phyloP scores from a whole-genome alignment of 768 basidiomycete species.

The Boletus sensibilis region DNA sequence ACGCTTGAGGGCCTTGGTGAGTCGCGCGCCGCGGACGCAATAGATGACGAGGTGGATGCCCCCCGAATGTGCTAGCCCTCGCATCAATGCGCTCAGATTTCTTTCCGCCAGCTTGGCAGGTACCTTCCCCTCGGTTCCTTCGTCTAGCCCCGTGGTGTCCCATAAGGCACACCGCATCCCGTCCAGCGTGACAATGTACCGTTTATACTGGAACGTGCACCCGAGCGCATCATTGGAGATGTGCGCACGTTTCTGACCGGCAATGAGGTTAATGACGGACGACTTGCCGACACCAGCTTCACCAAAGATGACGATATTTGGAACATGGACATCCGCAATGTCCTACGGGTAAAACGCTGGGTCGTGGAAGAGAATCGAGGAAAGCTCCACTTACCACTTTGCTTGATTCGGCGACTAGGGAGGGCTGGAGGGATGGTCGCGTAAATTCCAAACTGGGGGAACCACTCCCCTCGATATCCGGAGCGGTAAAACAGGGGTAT shows the following conservation, averaged over 20 bases:
- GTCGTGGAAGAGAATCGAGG: too few species aligned
- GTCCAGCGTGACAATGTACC: not conserved
- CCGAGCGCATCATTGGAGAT: constrained; percentile 4
- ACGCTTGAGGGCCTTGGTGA: constrained; percentile 15
- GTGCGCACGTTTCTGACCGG: not conserved
- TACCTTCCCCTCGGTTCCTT: constrained; percentile 3
- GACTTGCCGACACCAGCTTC: constrained; percentile 5
- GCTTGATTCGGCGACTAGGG: too few species aligned
- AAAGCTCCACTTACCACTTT: too few species aligned
- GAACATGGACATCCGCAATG: not conserved
- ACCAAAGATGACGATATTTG: constrained; percentile 8
- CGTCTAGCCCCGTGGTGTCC: too few species aligned
- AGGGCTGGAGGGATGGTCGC: too few species aligned
- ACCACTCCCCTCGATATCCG: too few species aligned
- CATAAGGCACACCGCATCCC: too few species aligned
- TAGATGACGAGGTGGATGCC: constrained; percentile 1
- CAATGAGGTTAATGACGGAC: constrained; percentile 12
- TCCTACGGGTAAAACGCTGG: not conserved
- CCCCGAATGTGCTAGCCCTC: too few species aligned
- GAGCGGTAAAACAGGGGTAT: too few species aligned
- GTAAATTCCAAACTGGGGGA: too few species aligned
- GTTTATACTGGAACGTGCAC: constrained; percentile 3
- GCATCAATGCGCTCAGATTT: not conserved
- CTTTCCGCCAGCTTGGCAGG: not conserved
- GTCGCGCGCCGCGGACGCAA: not conserved